Evolutionary conservation across 2,329 filamentous ascomycete species (phyloP), one percentile per base, ranked within the genome.

Genomic region (Pseudovirgaria hyperparasitica): DNA sequence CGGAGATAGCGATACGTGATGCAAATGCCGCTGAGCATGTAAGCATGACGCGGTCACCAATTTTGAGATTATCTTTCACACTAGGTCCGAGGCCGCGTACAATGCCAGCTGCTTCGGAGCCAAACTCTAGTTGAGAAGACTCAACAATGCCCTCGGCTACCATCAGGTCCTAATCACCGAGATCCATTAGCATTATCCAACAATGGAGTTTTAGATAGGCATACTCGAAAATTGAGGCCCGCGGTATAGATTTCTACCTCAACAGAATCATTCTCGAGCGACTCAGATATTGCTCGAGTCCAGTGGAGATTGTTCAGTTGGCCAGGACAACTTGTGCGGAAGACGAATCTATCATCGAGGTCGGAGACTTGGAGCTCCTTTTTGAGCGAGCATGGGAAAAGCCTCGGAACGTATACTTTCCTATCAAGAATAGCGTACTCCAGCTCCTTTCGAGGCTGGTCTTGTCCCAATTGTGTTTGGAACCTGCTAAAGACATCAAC

Each of bases 381-480:
- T 5, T 19, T 17, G 8, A 42, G 19, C 5, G 30, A 22, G 23
- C 34, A 22, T 20, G 31, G 37, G 18, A 39, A 38, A 29, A 35
- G 43, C 25, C 48, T 34, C 6, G 35, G 29, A 18, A 50, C 31
- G n/a, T 45, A 28, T 6, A 50, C 19, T 6, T 22, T 23, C 4
- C 38, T 38, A 18, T 49, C 22, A 7, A 27, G 5, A 9, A 48
- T 12, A 1, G 30, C 36, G 32, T 44, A 53, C 28, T 56, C 52
- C 13, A 25, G 36, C n/a, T 49, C 44, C 6, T 40, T 43, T 13
- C 31, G 29, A 8, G 37, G 12, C 12, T 22, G 23, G 1, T 20
- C 29, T 13, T 30, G 29, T 3, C 24, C 16, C 5, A 23, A 5
- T 3, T 30, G 11, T 5, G 8, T 20, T 9, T 24, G 17, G 11